Evolutionary conservation across 2,329 filamentous ascomycete species (phyloP).

Genomic region (Colletotrichum gigasporum): DNA sequence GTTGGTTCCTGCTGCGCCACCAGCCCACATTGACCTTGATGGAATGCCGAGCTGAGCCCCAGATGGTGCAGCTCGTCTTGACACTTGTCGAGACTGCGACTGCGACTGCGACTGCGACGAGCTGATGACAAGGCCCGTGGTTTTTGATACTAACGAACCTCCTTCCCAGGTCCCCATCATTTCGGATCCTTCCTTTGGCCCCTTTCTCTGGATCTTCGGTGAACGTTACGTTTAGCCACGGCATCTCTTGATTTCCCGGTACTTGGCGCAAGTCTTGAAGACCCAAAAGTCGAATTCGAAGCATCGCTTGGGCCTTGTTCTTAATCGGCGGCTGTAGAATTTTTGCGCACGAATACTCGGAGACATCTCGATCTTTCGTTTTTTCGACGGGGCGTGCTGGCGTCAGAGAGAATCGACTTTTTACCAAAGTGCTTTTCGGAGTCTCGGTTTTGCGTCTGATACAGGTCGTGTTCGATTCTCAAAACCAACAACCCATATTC

Average conservation of each 20-base stretch:
- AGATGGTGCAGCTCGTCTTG: too few species aligned
- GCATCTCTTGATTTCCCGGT: slow-evolving; percentile 27
- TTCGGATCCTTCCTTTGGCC: slow-evolving; percentile 30
- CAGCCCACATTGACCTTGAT: too few species aligned
- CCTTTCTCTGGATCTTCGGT: slow-evolving; percentile 44
- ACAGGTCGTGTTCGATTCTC: slow-evolving; percentile 45
- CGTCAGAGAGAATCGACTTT: slow-evolving; percentile 48
- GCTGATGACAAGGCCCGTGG: not conserved
- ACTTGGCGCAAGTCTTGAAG: slow-evolving; percentile 30
- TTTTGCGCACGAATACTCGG: slow-evolving; percentile 30
- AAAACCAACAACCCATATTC: slow-evolving; percentile 32
- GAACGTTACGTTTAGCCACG: slow-evolving; percentile 36
- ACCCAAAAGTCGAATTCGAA: slow-evolving; percentile 32
- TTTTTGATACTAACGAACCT: slow-evolving; percentile 17
- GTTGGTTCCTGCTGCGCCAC: too few species aligned
- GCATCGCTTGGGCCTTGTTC: slow-evolving; percentile 31
- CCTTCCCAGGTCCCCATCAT: slow-evolving; percentile 14
- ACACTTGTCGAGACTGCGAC: not conserved
- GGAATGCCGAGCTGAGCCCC: too few species aligned
- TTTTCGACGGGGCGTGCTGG: slow-evolving; percentile 48
- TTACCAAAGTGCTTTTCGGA: slow-evolving; percentile 47
- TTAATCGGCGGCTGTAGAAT: slow-evolving; percentile 30
- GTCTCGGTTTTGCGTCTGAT: slow-evolving; percentile 48
- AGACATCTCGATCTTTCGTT: slow-evolving; percentile 32
- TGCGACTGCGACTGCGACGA: not conserved